Conservation (phyloP, 2,329 filamentous ascomycete genomes). For the Tolypocladium capitatum region DNA sequence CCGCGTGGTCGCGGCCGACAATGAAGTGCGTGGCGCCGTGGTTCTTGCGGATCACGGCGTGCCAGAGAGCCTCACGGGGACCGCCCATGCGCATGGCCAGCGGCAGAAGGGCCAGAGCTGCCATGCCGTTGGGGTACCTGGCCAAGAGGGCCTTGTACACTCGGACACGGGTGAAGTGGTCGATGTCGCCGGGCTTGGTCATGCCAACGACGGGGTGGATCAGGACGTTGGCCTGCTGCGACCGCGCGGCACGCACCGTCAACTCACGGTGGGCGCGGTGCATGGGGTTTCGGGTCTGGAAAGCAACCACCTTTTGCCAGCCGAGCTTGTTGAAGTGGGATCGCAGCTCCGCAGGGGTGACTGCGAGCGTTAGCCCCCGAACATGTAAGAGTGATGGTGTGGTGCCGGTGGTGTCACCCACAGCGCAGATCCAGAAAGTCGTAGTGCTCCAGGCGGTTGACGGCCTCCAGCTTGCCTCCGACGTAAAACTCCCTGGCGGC, state of each 20-base stretch:
- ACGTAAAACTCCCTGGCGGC: constrained; percentile 80
- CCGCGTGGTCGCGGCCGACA: constrained; percentile 94
- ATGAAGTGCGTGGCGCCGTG: constrained; percentile 99
- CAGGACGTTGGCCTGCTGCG: constrained; percentile 93
- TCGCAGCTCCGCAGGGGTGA: constrained; percentile 87
- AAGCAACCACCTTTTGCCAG: constrained; percentile 94
- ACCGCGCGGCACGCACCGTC: constrained; percentile 90
- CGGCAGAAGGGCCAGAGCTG: constrained; percentile 83
- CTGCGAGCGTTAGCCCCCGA: constrained; percentile 25
- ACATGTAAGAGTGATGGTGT: background rate
- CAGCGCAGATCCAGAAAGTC: constrained; percentile 95
- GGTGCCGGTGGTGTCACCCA: constrained; percentile 28
- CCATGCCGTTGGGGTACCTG: constrained; percentile 98
- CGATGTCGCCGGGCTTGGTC: constrained; percentile 98
- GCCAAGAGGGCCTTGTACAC: constrained; percentile 96
- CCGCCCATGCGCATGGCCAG: constrained; percentile 99
- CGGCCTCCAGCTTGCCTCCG: constrained; percentile 88
- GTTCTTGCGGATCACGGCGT: constrained; percentile 99
- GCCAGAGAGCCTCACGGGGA: constrained; percentile 96
- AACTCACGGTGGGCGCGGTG: constrained; percentile 96
- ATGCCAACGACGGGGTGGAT: constrained; percentile 98
- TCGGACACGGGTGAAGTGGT: constrained; percentile 98
- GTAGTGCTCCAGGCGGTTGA: constrained; percentile 94
- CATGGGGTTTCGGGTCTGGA: constrained; percentile 99
- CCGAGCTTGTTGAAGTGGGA: constrained; percentile 98